Evolutionary conservation across 306 rosid genomes (phyloP), one percentile per base, ranked within the genome.

Genomic region (Lathyrus tuberosus): DNA sequence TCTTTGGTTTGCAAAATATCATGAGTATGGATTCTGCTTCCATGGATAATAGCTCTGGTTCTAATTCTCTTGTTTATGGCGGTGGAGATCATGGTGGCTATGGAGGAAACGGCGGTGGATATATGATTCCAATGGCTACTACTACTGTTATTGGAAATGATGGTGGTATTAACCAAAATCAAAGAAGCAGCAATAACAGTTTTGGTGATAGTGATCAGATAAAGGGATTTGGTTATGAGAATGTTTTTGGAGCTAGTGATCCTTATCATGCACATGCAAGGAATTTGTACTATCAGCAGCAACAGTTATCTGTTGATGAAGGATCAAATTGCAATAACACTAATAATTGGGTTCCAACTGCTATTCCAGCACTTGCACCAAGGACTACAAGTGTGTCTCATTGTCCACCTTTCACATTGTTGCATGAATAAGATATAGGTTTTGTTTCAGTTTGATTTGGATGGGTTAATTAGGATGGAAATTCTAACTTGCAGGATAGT

Each of bases 401-500:
- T 3, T 87, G 88, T 68, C 87, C 88, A 28, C 84, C 90, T 4
- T 91, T 86, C 83, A 78, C 89, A 0, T 82, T 88, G n/a, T 86
- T 88, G 86, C 86, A 88, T 73, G 97, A 91, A 31, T 17, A 49
- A 8, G 30, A 9, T 43, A 62, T 67, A 51, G 56, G 17, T 54
- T 42, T 66, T 38, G 13, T 2, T 51, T 56, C 26, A 63, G 8
- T n/a, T 47, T 57, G 8, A 59, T 62, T 44, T 58, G 59, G 61
- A 35, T 57, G 64, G 63, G 10, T 66, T 54, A 54, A 10, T 51
- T 17, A 20, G 58, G 13, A 8, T 11, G 58, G 3, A 12, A 54
- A 38, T 38, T 76, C 75, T 69, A 76, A 68, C 72, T 65, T 58
- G 72, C 62, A 76, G 61, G 65, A 46, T 69, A 53, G 26, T 64